Percentiles rank a stretch among this genome's conserved stretches.
Evolutionary conservation across 116 monocot species (phyloP).

Genomic region (Zostera marina): DNA sequence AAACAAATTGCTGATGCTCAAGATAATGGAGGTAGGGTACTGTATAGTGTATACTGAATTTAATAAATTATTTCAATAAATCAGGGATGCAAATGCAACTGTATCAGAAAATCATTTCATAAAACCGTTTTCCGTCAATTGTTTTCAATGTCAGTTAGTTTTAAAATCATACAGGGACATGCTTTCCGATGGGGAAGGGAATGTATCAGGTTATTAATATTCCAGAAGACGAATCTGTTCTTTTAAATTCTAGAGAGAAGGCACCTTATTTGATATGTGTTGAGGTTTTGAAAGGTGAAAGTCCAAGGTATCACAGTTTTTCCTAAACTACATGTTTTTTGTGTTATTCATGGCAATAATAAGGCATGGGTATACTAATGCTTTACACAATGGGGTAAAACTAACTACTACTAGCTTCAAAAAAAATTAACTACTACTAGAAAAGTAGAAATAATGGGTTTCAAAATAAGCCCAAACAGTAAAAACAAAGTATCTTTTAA

Average conservation of each 20-base stretch:
- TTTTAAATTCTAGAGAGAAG: constrained; percentile 91
- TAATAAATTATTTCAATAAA: neutral
- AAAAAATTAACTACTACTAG: no score
- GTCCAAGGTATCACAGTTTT: constrained; percentile 47
- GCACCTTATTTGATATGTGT: constrained; percentile 96
- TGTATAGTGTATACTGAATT: neutral
- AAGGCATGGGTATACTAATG: no score
- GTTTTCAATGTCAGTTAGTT: neutral
- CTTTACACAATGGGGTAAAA: no score
- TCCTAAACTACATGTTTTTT: neutral
- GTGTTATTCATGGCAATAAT: no score
- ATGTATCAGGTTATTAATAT: constrained; percentile 89
- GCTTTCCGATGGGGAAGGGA: constrained; percentile 99
- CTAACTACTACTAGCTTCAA: no score
- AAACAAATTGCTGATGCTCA: constrained; percentile 53
- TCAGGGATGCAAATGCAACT: neutral
- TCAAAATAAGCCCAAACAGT: no score
- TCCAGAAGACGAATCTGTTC: constrained; percentile 90
- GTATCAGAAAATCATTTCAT: neutral
- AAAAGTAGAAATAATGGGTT: no score
- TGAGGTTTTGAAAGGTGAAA: constrained; percentile 92
- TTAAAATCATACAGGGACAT: constrained; percentile 35
- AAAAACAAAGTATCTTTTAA: no score
- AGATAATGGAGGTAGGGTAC: constrained; percentile 67
- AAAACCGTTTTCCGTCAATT: neutral